Percentiles rank a stretch among this genome's conserved stretches.
These are phyloP conservation scores for Chaetoceros muelleri DNA, from an alignment of 108 stramenopile species.

Conservation along the genomic window DNA sequence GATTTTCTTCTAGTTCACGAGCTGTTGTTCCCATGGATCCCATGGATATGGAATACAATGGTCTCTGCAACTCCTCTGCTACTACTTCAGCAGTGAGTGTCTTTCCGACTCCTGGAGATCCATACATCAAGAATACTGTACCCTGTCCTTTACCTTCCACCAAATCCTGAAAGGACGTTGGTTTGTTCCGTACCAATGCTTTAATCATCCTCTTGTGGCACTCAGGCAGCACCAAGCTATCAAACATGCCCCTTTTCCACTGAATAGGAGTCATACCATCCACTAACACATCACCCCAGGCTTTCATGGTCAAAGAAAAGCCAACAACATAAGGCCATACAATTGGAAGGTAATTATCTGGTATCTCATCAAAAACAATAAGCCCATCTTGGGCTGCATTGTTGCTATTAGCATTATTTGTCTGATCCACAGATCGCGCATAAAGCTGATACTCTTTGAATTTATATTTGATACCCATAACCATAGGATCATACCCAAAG, in stretches of 20 bases:
- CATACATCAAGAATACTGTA: conserved; percentile 46
- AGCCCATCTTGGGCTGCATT: conserved; percentile 9
- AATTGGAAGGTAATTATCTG: conserved; percentile 36
- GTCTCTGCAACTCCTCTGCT: conserved; percentile 42
- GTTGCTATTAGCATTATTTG: background rate
- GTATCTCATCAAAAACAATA: conserved; percentile 39
- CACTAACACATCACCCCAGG: conserved; percentile 57
- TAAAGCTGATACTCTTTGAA: conserved; percentile 50
- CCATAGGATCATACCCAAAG: conserved; percentile 49
- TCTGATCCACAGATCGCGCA: conserved; percentile 9
- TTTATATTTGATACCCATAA: conserved; percentile 46
- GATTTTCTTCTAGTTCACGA: conserved; percentile 32
- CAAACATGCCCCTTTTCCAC: conserved; percentile 43
- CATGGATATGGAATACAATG: conserved; percentile 46
- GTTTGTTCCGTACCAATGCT: conserved; percentile 33
- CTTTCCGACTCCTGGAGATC: conserved; percentile 53
- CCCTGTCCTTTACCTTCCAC: conserved; percentile 56
- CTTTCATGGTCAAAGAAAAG: conserved; percentile 45
- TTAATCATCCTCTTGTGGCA: conserved; percentile 47
- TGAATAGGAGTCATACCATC: conserved; percentile 42
- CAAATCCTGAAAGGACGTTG: conserved; percentile 41
- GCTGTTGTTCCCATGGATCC: conserved; percentile 54
- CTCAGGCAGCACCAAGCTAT: conserved; percentile 40
- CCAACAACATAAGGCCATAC: conserved; percentile 52
- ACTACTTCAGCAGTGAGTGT: conserved; percentile 65